Base-by-base conservation (phyloP, 352 stramenopile species). In the Phytophthora parvispora region DNA sequence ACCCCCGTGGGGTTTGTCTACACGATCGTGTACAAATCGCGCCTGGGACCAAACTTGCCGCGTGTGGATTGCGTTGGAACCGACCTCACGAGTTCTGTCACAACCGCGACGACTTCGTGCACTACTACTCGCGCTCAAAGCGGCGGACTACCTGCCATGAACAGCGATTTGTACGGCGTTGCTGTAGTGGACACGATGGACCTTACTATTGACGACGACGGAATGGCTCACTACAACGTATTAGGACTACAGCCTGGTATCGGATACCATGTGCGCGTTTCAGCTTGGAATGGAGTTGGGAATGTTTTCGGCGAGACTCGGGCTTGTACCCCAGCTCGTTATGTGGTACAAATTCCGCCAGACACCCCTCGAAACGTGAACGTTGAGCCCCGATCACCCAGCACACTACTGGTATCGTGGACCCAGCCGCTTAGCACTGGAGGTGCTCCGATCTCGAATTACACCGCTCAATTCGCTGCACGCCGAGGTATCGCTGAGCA, bases 221-320 rank as follows among this genome's bases (percentile, higher is more conserved):
- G 66, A 0, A 38, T 83, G 4, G 71, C 59, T 6, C 52, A 53
- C 2, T 90, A 83, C 40, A 60, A 75, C 10, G 77, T 92, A 13
- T 48, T 42, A 2, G 55, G 45, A 1, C 28, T 92, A 20, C 42
- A 49, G 8, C 52, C 56, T n/a, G 89, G 74, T 0, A 77, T 94
- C 5, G 59, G 67, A 0, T 98, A 97, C 53, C 90, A 97, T 50
- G 90, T 98, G 3, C 89, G 92, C 6, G 90, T 99, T 0, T 94
- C 93, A n/a, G 90, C 97, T 6, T 98, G 87, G 84, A 98, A 98
- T 64, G 94, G 96, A 27, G 95, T 99, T 3, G 84, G 93, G 5
- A 86, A 89, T 18, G 66, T 90, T 4, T 98, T 97, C 65, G 90
- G 95, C 18, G 77, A 93, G 24, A 84, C 81, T 1, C 87, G 79